Conservation (phyloP, 2,329 filamentous ascomycete genomes). For the Aspergillus puulaauensis region DNA sequence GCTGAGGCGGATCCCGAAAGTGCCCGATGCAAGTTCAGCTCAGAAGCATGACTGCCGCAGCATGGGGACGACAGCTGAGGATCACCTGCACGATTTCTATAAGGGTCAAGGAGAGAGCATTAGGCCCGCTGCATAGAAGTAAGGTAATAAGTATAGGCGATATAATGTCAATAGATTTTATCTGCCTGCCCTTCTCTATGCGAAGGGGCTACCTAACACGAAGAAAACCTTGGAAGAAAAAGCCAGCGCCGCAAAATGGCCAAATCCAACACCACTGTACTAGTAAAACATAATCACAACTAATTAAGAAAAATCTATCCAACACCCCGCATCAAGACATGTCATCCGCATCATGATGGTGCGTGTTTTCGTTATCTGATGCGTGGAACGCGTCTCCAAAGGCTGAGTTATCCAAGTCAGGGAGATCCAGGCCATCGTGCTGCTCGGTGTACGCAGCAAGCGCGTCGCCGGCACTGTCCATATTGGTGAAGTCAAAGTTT, state of each 20-base stretch:
- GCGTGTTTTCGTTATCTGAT: conserved; percentile 47
- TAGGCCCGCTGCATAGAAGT: not conserved
- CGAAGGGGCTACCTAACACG: not conserved
- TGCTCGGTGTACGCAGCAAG: conserved; percentile 66
- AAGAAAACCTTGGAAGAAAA: conserved; percentile 4
- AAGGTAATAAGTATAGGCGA: not conserved
- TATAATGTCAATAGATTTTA: conserved; percentile 3
- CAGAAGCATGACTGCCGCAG: not conserved
- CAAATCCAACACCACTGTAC: conserved; percentile 17
- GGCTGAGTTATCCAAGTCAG: conserved; percentile 73
- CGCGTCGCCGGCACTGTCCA: conserved; percentile 70
- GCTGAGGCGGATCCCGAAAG: conserved; percentile 1
- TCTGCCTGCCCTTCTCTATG: not conserved
- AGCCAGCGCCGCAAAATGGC: conserved; percentile 13
- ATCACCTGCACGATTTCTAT: not conserved
- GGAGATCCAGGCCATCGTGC: conserved; percentile 52
- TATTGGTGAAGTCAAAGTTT: conserved; percentile 49
- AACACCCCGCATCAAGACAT: conserved; percentile 29
- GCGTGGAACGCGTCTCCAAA: conserved; percentile 81
- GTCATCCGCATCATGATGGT: conserved; percentile 42
- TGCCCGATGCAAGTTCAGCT: not conserved
- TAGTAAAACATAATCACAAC: conserved; percentile 15
- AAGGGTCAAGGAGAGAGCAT: not conserved
- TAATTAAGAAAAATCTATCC: conserved; percentile 3
- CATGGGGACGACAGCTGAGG: not conserved